A percentile compares a stretch with the other conserved stretches of the same genome.
These are phyloP conservation scores for Ustilago esculenta DNA, from an alignment of 1,284 basidiomycete species.

Conservation along the genomic window DNA sequence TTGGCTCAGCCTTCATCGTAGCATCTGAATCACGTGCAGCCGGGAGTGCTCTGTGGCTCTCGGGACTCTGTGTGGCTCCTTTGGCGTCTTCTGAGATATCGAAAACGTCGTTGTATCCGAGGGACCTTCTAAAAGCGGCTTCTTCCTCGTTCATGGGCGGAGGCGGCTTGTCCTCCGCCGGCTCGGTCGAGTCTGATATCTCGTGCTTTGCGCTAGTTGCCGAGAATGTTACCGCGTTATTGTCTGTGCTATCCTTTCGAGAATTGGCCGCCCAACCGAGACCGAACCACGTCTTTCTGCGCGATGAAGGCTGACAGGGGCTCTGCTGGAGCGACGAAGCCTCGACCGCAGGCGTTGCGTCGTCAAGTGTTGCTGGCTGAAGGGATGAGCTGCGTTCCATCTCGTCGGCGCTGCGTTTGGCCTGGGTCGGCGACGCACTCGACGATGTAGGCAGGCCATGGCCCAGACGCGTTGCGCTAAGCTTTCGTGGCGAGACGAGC, in stretches of 20 bases:
- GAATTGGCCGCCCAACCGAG: conserved; percentile 20
- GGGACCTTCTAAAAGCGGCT: conserved; percentile 41
- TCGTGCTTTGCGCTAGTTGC: not conserved
- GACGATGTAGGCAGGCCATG: conserved; percentile 20
- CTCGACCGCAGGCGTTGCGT: not conserved
- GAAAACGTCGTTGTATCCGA: conserved; percentile 22
- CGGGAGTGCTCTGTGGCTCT: conserved; percentile 7
- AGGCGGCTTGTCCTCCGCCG: conserved; percentile 19
- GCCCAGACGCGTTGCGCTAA: conserved; percentile 15
- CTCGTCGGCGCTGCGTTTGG: conserved; percentile 35
- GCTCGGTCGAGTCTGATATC: not conserved
- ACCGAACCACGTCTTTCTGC: conserved; percentile 44
- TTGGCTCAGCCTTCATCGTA: conserved; percentile 15
- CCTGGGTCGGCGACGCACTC: conserved; percentile 5
- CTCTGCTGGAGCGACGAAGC: conserved; percentile 1
- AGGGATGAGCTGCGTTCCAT: conserved; percentile 27
- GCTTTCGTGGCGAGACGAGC: conserved; percentile 21
- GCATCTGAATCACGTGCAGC: conserved; percentile 20
- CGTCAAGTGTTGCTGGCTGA: conserved; percentile 2
- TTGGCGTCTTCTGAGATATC: not conserved
- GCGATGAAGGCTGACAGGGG: conserved; percentile 14
- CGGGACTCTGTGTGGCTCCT: no score
- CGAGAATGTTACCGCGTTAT: not conserved
- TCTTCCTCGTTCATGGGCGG: conserved; percentile 50
- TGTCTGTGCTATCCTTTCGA: not conserved